Conservation (phyloP, 2,329 filamentous ascomycete species). For the Aspergillus piperis region DNA sequence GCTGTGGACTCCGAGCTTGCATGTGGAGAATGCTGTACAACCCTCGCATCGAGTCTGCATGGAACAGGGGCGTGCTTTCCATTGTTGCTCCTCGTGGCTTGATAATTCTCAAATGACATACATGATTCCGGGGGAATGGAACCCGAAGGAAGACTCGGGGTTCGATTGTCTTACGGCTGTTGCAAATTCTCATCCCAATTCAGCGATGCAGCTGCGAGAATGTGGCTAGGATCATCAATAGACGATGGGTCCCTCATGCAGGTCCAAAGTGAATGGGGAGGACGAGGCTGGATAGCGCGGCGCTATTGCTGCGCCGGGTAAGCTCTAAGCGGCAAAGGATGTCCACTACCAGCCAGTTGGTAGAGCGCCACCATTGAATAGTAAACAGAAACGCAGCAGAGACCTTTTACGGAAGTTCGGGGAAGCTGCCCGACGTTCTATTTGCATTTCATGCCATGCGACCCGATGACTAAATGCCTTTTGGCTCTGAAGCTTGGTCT, state of each 20-base stretch:
- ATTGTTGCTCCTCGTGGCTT: background rate
- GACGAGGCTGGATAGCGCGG: slow-evolving; percentile 1
- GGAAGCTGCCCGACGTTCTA: background rate
- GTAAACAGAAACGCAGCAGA: background rate
- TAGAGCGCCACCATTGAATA: slow-evolving; percentile 4
- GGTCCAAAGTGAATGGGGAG: background rate
- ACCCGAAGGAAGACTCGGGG: background rate
- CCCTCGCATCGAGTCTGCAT: background rate
- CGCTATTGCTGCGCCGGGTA: slow-evolving; percentile 3
- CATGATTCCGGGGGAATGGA: background rate
- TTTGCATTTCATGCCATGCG: background rate
- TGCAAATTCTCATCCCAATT: background rate
- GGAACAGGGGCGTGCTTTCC: background rate
- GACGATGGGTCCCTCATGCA: slow-evolving; percentile 6
- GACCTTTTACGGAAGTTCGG: background rate
- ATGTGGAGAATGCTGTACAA: background rate
- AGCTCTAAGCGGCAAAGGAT: slow-evolving; percentile 8
- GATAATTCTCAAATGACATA: background rate
- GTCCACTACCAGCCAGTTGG: slow-evolving; percentile 3
- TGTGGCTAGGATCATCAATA: slow-evolving; percentile 5
- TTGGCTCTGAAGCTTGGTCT: background rate
- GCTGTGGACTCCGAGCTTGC: background rate
- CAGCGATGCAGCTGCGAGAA: background rate
- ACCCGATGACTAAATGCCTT: background rate
- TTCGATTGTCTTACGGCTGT: background rate